These are phyloP conservation scores for Skeletonema menzelii DNA, from an alignment of 108 stramenopile species.

Conservation along the genomic window DNA sequence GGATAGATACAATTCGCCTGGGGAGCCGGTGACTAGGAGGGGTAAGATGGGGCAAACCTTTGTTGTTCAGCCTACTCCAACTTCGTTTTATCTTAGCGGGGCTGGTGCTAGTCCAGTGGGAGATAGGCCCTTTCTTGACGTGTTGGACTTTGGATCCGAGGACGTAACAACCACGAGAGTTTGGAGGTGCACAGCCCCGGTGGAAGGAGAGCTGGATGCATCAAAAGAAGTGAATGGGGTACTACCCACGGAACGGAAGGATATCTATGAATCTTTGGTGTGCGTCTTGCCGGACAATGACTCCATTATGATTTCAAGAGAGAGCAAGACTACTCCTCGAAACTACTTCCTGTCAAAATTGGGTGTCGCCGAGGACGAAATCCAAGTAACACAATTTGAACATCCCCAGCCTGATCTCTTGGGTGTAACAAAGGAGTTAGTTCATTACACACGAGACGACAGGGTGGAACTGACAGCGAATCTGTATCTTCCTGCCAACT, in stretches of 20 bases:
- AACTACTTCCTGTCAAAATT: slow-evolving; percentile 42
- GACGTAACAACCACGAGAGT: slow-evolving; percentile 26
- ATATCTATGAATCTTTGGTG: slow-evolving; percentile 42
- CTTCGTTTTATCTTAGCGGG: slow-evolving; percentile 37
- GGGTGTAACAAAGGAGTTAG: slow-evolving; percentile 49
- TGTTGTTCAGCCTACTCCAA: slow-evolving; percentile 34
- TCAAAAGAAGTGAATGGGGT: slow-evolving; percentile 40
- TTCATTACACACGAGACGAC: slow-evolving; percentile 50
- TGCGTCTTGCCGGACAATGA: slow-evolving; percentile 45
- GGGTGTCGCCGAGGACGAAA: slow-evolving; percentile 14
- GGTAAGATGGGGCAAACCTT: slow-evolving; percentile 23
- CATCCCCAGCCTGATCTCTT: slow-evolving; percentile 53
- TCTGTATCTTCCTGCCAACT: slow-evolving; percentile 49
- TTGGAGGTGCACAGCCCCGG: slow-evolving; percentile 44
- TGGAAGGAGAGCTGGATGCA: slow-evolving; percentile 47
- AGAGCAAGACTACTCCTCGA: slow-evolving; percentile 44
- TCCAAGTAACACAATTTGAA: slow-evolving; percentile 41
- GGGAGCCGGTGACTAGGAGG: slow-evolving; percentile 27
- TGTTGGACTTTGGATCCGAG: slow-evolving; percentile 32
- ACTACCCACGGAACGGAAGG: slow-evolving; percentile 38
- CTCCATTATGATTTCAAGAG: slow-evolving; percentile 46
- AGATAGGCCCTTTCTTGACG: slow-evolving; percentile 49
- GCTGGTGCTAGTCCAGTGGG: slow-evolving; percentile 48
- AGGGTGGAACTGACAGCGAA: slow-evolving; percentile 53
- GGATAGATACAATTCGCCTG: slow-evolving; percentile 40